Percentiles rank a stretch among this genome's conserved stretches.
phyloP scores from a whole-genome alignment of 192 early-diverging fungal genomes.

The Backusella tuberculispora region DNA sequence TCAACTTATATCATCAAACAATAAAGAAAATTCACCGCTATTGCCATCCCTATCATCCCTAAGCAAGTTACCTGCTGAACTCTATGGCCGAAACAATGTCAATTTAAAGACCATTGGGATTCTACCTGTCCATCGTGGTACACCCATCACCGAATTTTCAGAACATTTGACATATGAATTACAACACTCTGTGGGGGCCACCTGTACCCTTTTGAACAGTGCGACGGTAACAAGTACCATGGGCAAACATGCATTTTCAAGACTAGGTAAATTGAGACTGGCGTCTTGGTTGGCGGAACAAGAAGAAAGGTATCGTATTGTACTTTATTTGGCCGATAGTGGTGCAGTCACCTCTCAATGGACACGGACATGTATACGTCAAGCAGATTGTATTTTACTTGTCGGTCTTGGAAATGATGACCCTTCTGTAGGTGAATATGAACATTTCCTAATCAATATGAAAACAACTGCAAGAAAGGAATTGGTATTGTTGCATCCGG shows the following conservation, averaged over 20 bases:
- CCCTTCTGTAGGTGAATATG: slow-evolving; percentile 87
- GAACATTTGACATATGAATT: slow-evolving; percentile 77
- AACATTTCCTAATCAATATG: slow-evolving; percentile 87
- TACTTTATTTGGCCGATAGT: slow-evolving; percentile 96
- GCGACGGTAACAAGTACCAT: slow-evolving; percentile 75
- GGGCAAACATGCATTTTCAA: slow-evolving; percentile 89
- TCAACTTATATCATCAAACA: slow-evolving; percentile 42
- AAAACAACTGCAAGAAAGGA: slow-evolving; percentile 98
- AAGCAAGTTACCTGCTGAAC: slow-evolving; percentile 24
- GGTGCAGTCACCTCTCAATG: slow-evolving; percentile 79
- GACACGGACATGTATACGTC: slow-evolving; percentile 94
- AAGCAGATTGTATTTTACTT: slow-evolving; percentile 93
- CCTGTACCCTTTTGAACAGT: slow-evolving; percentile 76
- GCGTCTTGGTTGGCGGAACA: slow-evolving; percentile 92
- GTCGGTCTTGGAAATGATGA: slow-evolving; percentile 94
- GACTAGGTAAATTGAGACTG: slow-evolving; percentile 89
- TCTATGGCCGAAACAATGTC: slow-evolving; percentile 76
- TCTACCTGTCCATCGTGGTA: slow-evolving; percentile 78
- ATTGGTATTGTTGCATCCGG: slow-evolving; percentile 88
- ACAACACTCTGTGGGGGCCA: slow-evolving; percentile 63
- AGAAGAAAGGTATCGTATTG: slow-evolving; percentile 84
- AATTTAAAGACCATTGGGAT: slow-evolving; percentile 96
- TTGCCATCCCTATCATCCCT: slow-evolving; percentile 7
- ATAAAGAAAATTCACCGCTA: neutral
- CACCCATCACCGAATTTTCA: slow-evolving; percentile 86